Conservation (phyloP, 441 rosid genomes). For the Erodium trifolium region DNA sequence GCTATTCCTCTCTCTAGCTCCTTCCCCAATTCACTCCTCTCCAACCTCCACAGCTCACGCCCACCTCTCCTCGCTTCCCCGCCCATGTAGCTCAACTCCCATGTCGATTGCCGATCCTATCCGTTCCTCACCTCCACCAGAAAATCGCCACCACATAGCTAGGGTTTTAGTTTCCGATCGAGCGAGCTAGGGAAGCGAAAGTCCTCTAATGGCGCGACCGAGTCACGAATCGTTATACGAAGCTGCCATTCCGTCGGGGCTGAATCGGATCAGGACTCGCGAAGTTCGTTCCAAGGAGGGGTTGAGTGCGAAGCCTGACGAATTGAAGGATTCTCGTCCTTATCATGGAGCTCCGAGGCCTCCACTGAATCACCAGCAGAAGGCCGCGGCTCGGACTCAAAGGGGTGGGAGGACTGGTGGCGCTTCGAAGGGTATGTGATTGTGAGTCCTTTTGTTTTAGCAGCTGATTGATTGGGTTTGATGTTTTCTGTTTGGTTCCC, state of each 20-base stretch:
- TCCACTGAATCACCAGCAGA: slow-evolving; percentile 35
- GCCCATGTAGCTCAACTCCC: background rate
- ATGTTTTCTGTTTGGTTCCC: slow-evolving; percentile 12
- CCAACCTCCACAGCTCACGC: background rate
- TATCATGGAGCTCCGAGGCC: slow-evolving; percentile 30
- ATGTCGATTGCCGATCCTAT: background rate
- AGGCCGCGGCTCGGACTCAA: slow-evolving; percentile 34
- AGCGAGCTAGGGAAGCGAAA: background rate
- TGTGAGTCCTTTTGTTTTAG: background rate
- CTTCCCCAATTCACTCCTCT: background rate
- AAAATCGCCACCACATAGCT: background rate
- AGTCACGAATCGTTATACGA: slow-evolving; percentile 27
- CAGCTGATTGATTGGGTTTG: slow-evolving; percentile 1
- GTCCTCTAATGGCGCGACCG: slow-evolving; percentile 25
- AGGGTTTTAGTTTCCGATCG: slow-evolving; percentile 5
- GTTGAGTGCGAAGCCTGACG: slow-evolving; percentile 21
- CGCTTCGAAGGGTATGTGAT: slow-evolving; percentile 36
- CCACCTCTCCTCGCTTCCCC: background rate
- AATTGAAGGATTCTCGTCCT: slow-evolving; percentile 26
- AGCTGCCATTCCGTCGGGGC: slow-evolving; percentile 55
- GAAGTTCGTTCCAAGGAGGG: slow-evolving; percentile 20
- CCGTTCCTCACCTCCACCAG: background rate
- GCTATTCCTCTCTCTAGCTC: background rate
- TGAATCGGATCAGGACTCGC: slow-evolving; percentile 73
- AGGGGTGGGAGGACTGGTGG: slow-evolving; percentile 24